Percentiles rank a stretch among this genome's conserved stretches.
These are phyloP conservation scores for Saccharomyces mikatae DNA, from an alignment of 805 yeast species.

Conservation along the genomic window DNA sequence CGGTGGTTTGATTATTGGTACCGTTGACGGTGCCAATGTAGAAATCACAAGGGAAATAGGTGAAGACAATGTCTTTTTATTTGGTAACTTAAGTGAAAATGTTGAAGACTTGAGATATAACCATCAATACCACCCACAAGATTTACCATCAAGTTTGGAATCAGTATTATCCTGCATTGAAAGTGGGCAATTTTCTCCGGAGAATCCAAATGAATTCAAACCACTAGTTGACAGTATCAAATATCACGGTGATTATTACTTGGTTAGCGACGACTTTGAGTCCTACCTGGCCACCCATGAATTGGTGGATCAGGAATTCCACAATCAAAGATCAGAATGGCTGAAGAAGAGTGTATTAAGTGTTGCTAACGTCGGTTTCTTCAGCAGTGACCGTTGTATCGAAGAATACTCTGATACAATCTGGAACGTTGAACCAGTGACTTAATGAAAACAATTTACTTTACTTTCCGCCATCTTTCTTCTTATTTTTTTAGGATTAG, in stretches of 20 bases:
- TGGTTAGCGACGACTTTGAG: constrained; percentile 85
- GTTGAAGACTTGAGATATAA: constrained; percentile 78
- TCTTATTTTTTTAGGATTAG: neutral
- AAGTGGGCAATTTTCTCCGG: constrained; percentile 62
- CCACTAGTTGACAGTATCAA: constrained; percentile 62
- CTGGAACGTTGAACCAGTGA: constrained; percentile 80
- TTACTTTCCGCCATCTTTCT: neutral
- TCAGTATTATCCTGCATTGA: constrained; percentile 62
- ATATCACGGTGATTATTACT: constrained; percentile 74
- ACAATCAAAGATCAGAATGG: constrained; percentile 62
- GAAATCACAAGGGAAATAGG: constrained; percentile 92
- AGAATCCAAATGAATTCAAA: constrained; percentile 49
- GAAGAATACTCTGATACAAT: constrained; percentile 86
- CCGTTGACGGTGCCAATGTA: constrained; percentile 95
- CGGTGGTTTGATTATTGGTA: constrained; percentile 90
- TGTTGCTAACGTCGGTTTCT: constrained; percentile 92
- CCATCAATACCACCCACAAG: constrained; percentile 50
- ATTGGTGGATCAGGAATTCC: constrained; percentile 63
- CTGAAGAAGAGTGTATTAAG: constrained; percentile 62
- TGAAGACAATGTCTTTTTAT: constrained; percentile 84
- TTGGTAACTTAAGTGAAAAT: constrained; percentile 84
- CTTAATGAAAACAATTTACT: neutral
- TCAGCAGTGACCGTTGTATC: constrained; percentile 83
- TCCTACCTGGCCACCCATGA: constrained; percentile 76
- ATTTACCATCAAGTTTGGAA: constrained; percentile 50